Evolutionary conservation across 129 eudicot species (phyloP), one percentile per base, ranked within the genome.

Genomic region (Rutidosis leptorrhynchoides): DNA sequence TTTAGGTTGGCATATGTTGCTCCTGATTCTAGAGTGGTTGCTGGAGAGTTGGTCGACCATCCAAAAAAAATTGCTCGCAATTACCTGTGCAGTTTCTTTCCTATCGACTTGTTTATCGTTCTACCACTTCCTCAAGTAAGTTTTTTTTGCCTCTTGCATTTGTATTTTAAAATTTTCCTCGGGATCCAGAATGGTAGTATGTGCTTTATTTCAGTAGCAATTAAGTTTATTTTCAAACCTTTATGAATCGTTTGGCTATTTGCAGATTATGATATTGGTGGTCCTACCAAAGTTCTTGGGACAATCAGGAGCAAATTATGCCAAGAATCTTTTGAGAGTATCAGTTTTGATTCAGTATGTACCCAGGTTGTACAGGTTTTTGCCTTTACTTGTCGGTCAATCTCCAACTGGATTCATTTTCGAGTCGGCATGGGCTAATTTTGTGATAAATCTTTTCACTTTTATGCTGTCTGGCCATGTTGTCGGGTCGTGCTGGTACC

Each of bases 81-180:
- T 72, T 91, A 91, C 78, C 88, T 91, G 45, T 66, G 48, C 1
- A 85, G 95, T 52, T 85, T 58, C 64, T 91, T 91, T 73, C 14
- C 76, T 45, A 67, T 91, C n/a, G 98, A 91, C 69, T 57, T 91
- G 10, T 85, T 91, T 71, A 76, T 84, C 3, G 96, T 83, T 7
- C 66, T 91, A 53, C 96, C 98, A 27, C 84, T 91, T 67, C 98
- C 98, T 71, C 98, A 91, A 64, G 98, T 85, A 72, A 67, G 58
- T 29, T 52, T 59, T 51, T n/a, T n/a, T n/a, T n/a, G n/a, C 17
- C 52, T 62, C 58, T 70, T 55, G 63, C 14, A 8, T 37, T 19
- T 62, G 1, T 0, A 17, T 19, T 62, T 35, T 35, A n/a, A n/a
- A n/a, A n/a, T n/a, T n/a, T n/a, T n/a, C n/a, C n/a, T n/a, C n/a